Percentiles rank a stretch among this genome's conserved stretches.
Conservation (phyloP, 2,329 filamentous ascomycete species). For the Cladosporium sp. region DNA sequence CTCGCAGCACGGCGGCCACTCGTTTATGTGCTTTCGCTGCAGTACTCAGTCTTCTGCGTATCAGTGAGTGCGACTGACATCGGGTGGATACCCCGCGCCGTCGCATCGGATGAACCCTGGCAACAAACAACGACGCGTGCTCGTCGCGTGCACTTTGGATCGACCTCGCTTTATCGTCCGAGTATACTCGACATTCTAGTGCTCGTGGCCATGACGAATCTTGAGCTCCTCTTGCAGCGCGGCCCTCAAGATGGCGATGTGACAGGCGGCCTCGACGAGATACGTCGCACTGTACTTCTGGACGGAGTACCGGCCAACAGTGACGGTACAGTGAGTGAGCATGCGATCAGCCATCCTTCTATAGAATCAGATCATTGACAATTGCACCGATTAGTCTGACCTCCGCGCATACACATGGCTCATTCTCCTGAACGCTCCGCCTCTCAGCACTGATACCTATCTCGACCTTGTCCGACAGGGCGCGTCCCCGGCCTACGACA, state of each 20-base stretch:
- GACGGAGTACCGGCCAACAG: conserved; percentile 72
- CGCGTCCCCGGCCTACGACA: conserved; percentile 88
- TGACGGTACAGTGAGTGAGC: conserved; percentile 68
- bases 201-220: conserved; percentile 34
- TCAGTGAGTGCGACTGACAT: conserved; percentile 2
- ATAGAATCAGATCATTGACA: background rate
- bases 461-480: conserved; percentile 87
- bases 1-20: background rate
- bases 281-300: conserved; percentile 68
- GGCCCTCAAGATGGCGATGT: conserved; percentile 71
- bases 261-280: conserved; percentile 61
- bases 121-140: background rate
- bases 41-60: conserved; percentile 12
- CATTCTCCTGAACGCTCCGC: conserved; percentile 81
- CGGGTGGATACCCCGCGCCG: background rate
- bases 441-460: conserved; percentile 82
- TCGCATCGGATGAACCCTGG: background rate
- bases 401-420: conserved; percentile 95
- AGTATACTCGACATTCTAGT: background rate
- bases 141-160: background rate
- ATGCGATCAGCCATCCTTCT: background rate
- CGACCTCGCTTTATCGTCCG: background rate
- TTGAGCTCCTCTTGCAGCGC: conserved; percentile 75
- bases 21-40: background rate
- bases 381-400: conserved; percentile 61